Conservation (phyloP, 129 eudicot species). For the Helianthus annuus region DNA sequence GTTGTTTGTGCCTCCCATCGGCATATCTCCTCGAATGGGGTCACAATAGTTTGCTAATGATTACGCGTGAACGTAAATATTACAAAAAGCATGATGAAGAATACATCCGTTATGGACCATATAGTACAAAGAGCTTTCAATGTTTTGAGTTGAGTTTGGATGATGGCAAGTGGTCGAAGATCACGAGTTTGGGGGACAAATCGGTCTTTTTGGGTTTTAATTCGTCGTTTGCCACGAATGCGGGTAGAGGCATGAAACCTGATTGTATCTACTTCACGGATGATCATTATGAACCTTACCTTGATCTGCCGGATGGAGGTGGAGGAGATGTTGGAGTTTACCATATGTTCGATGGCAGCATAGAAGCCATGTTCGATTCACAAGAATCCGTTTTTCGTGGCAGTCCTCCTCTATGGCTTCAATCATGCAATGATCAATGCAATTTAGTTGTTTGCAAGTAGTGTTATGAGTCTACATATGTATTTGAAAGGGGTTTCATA, state of each 20-base stretch:
- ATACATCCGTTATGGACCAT: constrained; percentile 19
- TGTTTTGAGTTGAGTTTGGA: constrained; percentile 25
- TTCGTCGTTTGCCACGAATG: constrained; percentile 23
- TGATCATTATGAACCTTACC: constrained; percentile 32
- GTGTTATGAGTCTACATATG: no score
- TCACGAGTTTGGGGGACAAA: constrained; percentile 25
- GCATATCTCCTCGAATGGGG: constrained; percentile 34
- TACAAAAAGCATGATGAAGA: constrained; percentile 18
- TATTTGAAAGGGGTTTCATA: no score
- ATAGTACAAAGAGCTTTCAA: constrained; percentile 19
- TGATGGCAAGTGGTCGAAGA: constrained; percentile 28
- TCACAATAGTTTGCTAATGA: constrained; percentile 23
- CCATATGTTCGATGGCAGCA: constrained; percentile 23
- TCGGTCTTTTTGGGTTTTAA: constrained; percentile 30
- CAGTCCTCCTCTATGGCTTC: constrained; percentile 35
- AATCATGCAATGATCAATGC: constrained; percentile 17
- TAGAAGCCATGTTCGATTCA: constrained; percentile 20
- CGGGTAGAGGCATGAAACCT: constrained; percentile 23
- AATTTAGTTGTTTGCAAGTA: background rate
- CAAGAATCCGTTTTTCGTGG: constrained; percentile 22
- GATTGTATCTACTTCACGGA: constrained; percentile 36
- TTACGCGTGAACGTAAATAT: constrained; percentile 28
- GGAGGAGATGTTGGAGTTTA: constrained; percentile 34
- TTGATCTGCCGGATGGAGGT: constrained; percentile 30
- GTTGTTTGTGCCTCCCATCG: constrained; percentile 7